These are phyloP conservation scores for Monosporozyma aerobia DNA, from an alignment of 805 yeast genomes.

Conservation along the genomic window DNA sequence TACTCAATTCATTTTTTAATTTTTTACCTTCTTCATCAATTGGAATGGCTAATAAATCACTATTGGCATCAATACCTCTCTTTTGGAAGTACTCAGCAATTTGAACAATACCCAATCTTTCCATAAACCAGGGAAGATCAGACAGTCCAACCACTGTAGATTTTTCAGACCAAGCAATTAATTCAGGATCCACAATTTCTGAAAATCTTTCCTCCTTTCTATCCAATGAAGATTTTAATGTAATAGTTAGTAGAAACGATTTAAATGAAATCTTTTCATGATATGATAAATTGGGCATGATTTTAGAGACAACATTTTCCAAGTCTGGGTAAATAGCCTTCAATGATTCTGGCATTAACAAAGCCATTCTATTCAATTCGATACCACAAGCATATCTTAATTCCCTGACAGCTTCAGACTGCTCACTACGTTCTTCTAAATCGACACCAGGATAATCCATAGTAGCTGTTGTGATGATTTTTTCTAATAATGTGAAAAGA, in stretches of 20 bases:
- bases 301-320: slow-evolving; percentile 68
- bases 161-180: slow-evolving; percentile 87
- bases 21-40: slow-evolving; percentile 86
- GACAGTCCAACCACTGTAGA: slow-evolving; percentile 80
- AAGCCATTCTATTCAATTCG: slow-evolving; percentile 86
- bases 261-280: slow-evolving; percentile 93
- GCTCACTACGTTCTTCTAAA: slow-evolving; percentile 47
- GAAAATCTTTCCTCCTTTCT: slow-evolving; percentile 72
- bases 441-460: slow-evolving; percentile 59
- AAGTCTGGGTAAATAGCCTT: slow-evolving; percentile 72
- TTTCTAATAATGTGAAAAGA: slow-evolving; percentile 78
- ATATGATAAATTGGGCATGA: slow-evolving; percentile 66
- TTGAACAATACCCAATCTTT: slow-evolving; percentile 85
- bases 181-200: slow-evolving; percentile 85
- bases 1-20: slow-evolving; percentile 69
- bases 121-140: slow-evolving; percentile 97
- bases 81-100: slow-evolving; percentile 85
- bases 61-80: slow-evolving; percentile 68
- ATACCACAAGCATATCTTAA: slow-evolving; percentile 88
- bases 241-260: slow-evolving; percentile 82
- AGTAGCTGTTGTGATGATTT: slow-evolving; percentile 74
- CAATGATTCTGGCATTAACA: slow-evolving; percentile 86
- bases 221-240: slow-evolving; percentile 71
- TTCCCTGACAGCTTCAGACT: slow-evolving; percentile 75
- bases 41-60: slow-evolving; percentile 63